Evolutionary conservation across 805 yeast species (phyloP).

Genomic region (Groenewaldozyma tartarivorans): DNA sequence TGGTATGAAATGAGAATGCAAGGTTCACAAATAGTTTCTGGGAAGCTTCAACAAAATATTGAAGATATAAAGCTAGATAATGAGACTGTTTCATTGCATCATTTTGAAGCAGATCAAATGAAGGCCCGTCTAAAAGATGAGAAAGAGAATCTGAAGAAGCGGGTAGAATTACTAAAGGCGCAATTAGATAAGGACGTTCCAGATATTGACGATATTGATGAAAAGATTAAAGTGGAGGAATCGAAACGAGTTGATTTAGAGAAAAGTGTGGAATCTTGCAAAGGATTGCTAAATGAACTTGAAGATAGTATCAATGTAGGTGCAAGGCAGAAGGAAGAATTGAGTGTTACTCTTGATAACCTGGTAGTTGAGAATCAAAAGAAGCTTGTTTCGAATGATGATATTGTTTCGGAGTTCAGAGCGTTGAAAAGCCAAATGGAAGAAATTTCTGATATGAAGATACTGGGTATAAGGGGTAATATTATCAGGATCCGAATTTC

Average conservation of each 20-base stretch:
- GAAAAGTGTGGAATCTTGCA: no score
- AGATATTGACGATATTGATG: neutral
- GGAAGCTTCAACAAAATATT: constrained; percentile 41
- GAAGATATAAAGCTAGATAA: constrained; percentile 20
- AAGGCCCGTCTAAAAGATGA: neutral
- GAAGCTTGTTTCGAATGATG: neutral
- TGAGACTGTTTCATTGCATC: neutral
- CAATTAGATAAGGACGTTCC: no score
- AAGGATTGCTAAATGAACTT: neutral
- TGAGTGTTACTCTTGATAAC: no score
- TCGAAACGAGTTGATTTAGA: neutral
- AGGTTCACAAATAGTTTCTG: no score
- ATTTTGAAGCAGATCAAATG: neutral
- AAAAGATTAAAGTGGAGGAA: neutral
- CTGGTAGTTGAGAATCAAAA: neutral
- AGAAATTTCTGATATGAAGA: no score
- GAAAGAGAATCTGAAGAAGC: neutral
- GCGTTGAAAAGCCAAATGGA: no score
- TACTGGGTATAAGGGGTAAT: no score
- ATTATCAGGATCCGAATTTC: neutral
- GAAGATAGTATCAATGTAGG: neutral
- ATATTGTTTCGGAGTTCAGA: neutral
- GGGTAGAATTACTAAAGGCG: neutral
- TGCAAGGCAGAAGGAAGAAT: no score
- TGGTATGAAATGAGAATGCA: constrained; percentile 60